phyloP scores from a whole-genome alignment of 768 basidiomycete species.

The Boletus barrowsii region DNA sequence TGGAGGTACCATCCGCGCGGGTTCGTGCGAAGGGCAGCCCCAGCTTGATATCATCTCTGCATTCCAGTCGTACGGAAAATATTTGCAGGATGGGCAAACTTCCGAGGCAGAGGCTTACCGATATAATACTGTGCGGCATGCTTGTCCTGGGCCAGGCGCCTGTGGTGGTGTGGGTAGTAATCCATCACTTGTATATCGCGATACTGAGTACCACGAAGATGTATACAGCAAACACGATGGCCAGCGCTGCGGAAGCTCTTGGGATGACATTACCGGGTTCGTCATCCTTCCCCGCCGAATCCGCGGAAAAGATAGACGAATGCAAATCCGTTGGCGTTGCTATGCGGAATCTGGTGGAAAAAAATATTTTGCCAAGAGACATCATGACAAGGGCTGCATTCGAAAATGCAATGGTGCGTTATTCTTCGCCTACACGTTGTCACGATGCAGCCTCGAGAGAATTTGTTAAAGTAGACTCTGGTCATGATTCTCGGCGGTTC shows the following conservation, averaged over 20 bases:
- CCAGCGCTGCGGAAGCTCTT: conserved; percentile 89
- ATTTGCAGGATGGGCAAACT: conserved; percentile 85
- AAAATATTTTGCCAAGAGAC: conserved; percentile 89
- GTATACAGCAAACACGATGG: conserved; percentile 99
- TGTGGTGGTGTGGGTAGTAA: conserved; percentile 86
- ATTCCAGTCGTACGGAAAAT: conserved; percentile 97
- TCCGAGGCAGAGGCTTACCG: conserved; percentile 77
- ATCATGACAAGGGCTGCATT: conserved; percentile 98
- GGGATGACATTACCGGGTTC: conserved; percentile 97
- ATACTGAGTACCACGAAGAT: conserved; percentile 50
- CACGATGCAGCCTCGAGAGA: conserved; percentile 5
- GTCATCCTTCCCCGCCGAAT: conserved; percentile 95
- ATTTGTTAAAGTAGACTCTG: conserved; percentile 56
- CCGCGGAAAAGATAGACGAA: conserved; percentile 82
- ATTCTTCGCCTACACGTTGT: conserved; percentile 4
- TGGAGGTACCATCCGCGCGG: conserved; percentile 91
- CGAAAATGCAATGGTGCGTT: conserved; percentile 90
- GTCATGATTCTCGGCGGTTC: conserved; percentile 98
- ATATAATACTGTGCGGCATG: conserved; percentile 84
- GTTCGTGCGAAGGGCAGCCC: conserved; percentile 84
- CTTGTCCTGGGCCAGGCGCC: conserved; percentile 96
- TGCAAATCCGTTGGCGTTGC: conserved; percentile 74
- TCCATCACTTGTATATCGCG: not conserved
- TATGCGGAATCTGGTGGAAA: conserved; percentile 86
- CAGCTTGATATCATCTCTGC: conserved; percentile 95